These are phyloP conservation scores for Plasmodium berghei DNA, from an alignment of 169 alveolate genomes.

Conservation along the genomic window DNA sequence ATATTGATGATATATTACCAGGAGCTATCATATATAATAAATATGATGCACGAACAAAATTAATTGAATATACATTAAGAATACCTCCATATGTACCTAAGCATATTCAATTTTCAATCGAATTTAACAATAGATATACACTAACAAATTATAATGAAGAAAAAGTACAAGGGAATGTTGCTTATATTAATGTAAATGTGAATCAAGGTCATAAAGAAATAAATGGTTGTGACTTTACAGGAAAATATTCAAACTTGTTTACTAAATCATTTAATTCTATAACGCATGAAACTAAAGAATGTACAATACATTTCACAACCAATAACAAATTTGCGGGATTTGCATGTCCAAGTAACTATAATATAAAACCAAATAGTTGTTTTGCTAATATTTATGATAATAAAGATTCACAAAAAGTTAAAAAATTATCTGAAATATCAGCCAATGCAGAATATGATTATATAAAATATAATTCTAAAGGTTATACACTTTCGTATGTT, in stretches of 20 bases:
- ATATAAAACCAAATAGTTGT: slow-evolving; percentile 31
- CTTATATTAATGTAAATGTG: slow-evolving; percentile 9
- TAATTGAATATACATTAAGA: slow-evolving; percentile 29
- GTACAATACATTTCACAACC: slow-evolving; percentile 14
- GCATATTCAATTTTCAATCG: slow-evolving; percentile 17
- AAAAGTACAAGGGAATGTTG: slow-evolving; percentile 12
- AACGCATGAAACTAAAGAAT: slow-evolving; percentile 6
- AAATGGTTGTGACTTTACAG: slow-evolving; percentile 71
- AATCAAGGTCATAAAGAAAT: slow-evolving; percentile 39
- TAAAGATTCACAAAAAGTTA: slow-evolving; percentile 16
- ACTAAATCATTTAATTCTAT: slow-evolving; percentile 3
- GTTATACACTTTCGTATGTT: slow-evolving; percentile 41
- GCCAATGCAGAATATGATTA: slow-evolving; percentile 29
- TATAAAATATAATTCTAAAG: slow-evolving; percentile 24
- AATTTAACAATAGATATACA: slow-evolving; percentile 25
- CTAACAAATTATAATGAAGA: background rate
- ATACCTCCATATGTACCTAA: slow-evolving; percentile 55
- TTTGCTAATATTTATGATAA: slow-evolving; percentile 30
- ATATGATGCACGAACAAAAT: slow-evolving; percentile 30
- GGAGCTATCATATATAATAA: slow-evolving; percentile 27
- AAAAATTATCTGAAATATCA: slow-evolving; percentile 24
- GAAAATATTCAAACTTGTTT: slow-evolving; percentile 33
- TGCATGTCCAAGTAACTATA: slow-evolving; percentile 43
- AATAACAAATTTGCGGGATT: slow-evolving; percentile 55
- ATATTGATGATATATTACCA: slow-evolving; percentile 40